Evolutionary conservation across 345 rosid genomes (phyloP).

Genomic region (Anacardium occidentale): DNA sequence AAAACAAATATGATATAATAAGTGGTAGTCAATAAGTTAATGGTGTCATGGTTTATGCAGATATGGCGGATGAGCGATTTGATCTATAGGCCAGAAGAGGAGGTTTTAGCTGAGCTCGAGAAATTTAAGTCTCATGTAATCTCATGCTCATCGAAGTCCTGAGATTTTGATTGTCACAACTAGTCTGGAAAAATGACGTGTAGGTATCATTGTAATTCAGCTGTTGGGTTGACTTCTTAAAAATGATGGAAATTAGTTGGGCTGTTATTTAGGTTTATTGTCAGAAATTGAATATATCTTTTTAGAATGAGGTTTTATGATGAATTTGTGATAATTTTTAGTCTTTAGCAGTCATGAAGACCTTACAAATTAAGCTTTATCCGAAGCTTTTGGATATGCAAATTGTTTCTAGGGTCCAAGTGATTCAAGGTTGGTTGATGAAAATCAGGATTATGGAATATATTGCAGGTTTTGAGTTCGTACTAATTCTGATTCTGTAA

Average conservation of each 20-base stretch:
- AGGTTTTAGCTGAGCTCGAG: constrained; percentile 83
- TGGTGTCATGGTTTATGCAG: constrained; percentile 35
- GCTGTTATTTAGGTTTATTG: not conserved
- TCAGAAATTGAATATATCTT: not conserved
- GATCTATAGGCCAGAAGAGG: constrained; percentile 86
- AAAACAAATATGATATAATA: not conserved
- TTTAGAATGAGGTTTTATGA: not conserved
- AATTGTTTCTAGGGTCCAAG: not conserved
- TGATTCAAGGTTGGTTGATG: not conserved
- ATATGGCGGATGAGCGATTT: constrained; percentile 93
- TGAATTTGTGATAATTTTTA: not conserved
- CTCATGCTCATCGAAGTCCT: constrained; percentile 62
- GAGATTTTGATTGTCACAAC: constrained; percentile 13
- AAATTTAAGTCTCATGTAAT: constrained; percentile 76
- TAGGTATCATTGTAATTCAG: not conserved
- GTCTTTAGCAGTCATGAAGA: not conserved
- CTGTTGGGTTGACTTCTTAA: not conserved
- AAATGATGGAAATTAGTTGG: not conserved
- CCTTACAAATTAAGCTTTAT: no score
- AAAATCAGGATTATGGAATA: not conserved
- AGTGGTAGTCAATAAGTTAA: not conserved
- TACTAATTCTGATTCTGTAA: not conserved
- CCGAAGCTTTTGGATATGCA: no score
- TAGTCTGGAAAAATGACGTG: no score
- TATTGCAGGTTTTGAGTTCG: not conserved